Conservation (phyloP, 345 rosid species). For the Rhodomyrtus tomentosa region DNA sequence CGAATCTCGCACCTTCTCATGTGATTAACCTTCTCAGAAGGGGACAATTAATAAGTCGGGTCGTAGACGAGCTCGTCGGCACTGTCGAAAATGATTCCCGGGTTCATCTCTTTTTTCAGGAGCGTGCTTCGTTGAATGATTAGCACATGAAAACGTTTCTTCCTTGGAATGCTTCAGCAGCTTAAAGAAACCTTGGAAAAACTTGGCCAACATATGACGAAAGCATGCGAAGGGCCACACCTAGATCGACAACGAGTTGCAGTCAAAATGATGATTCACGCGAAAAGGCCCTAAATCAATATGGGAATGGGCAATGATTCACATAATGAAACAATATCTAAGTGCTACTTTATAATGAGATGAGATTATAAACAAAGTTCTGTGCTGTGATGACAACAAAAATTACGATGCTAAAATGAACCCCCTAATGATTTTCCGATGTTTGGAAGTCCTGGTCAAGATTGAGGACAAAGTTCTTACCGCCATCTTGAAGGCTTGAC, state of each 20-base stretch:
- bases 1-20: not conserved
- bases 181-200: no score
- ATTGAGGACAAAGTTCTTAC: slow-evolving; percentile 51
- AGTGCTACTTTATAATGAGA: not conserved
- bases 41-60: no score
- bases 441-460: slow-evolving; percentile 57
- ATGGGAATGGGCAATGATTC: not conserved
- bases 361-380: not conserved
- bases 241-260: not conserved
- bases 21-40: not conserved
- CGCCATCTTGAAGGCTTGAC: slow-evolving; percentile 60
- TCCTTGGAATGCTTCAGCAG: no score
- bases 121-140: no score
- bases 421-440: not conserved
- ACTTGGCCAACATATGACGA: no score
- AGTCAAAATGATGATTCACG: not conserved
- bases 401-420: not conserved
- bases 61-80: no score
- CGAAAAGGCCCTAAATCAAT: not conserved
- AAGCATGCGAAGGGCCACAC: no score
- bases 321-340: not conserved
- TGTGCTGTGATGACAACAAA: not conserved
- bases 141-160: no score
- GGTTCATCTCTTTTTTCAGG: no score
- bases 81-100: no score